Percentiles rank a stretch among this genome's conserved stretches.
Evolutionary conservation across 1,284 basidiomycete genomes (phyloP).

Genomic region (Inonotus hispidus): DNA sequence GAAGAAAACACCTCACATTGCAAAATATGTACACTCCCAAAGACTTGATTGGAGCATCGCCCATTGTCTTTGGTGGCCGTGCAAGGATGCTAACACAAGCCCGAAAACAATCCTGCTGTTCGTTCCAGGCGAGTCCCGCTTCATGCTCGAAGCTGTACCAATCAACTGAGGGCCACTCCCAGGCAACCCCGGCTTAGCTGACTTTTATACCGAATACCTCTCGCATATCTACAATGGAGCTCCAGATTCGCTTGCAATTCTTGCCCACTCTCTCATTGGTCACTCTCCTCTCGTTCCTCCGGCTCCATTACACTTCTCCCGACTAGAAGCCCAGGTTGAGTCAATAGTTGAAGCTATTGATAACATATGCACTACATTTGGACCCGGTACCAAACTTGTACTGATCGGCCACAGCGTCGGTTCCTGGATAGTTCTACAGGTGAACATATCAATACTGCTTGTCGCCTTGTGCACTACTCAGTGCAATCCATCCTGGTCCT

Average conservation of each 20-base stretch:
- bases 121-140: conserved; percentile 16
- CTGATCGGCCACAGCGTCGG: conserved; percentile 58
- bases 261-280: conserved; percentile 38
- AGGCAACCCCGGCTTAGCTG: conserved; percentile 18
- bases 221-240: conserved; percentile 7
- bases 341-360: conserved; percentile 46
- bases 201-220: conserved; percentile 16
- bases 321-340: conserved; percentile 42
- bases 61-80: conserved; percentile 22
- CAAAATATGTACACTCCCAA: conserved; percentile 7
- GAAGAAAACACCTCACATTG: background rate
- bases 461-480: background rate
- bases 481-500: background rate
- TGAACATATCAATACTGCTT: conserved; percentile 22
- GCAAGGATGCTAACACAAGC: background rate
- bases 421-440: conserved; percentile 55
- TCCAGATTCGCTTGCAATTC: conserved; percentile 22
- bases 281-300: conserved; percentile 23
- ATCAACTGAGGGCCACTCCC: background rate
- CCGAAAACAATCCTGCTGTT: conserved; percentile 18
- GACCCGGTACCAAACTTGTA: conserved; percentile 35
- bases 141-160: background rate
- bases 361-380: conserved; percentile 32
- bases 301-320: background rate
- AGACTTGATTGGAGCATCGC: conserved; percentile 8